phyloP scores from a whole-genome alignment of 495 filamentous ascomycete genomes.

The Lophiotrema nucula region DNA sequence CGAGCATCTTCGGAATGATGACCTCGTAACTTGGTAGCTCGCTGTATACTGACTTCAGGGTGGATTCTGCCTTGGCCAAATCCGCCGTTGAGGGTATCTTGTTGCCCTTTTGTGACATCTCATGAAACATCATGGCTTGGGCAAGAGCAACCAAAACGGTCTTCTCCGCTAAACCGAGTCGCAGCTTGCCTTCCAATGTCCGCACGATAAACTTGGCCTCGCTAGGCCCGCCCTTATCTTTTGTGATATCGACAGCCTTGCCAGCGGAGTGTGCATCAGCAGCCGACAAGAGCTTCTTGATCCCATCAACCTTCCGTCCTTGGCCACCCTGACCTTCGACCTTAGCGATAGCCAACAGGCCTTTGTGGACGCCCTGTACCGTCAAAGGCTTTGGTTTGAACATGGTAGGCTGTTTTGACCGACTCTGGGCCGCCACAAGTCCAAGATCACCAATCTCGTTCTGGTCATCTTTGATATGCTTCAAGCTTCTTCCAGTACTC shows the following conservation, averaged over 20 bases:
- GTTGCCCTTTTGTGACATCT: slow-evolving; percentile 63
- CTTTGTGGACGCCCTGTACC: slow-evolving; percentile 80
- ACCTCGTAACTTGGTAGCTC: slow-evolving; percentile 94
- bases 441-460: slow-evolving; percentile 94
- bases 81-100: slow-evolving; percentile 70
- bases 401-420: slow-evolving; percentile 93
- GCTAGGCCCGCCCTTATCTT: slow-evolving; percentile 89
- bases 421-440: slow-evolving; percentile 89
- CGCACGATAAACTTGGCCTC: slow-evolving; percentile 93
- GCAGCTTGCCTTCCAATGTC: slow-evolving; percentile 89
- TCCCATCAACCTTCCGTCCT: slow-evolving; percentile 83
- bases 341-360: slow-evolving; percentile 83
- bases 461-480: slow-evolving; percentile 88
- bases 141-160: slow-evolving; percentile 85
- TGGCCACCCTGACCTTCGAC: slow-evolving; percentile 84
- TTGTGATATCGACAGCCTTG: slow-evolving; percentile 80
- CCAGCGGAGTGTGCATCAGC: slow-evolving; percentile 70
- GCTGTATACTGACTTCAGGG: slow-evolving; percentile 87
- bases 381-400: slow-evolving; percentile 94
- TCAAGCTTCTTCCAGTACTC: slow-evolving; percentile 80
- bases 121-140: slow-evolving; percentile 82
- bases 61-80: slow-evolving; percentile 75
- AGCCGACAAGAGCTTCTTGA: slow-evolving; percentile 89
- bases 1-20: slow-evolving; percentile 82
- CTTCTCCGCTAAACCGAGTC: slow-evolving; percentile 87